Percentiles rank a stretch among this genome's conserved stretches.
Evolutionary conservation across 176 grass and related monocot species (phyloP).

Genomic region (Carex parvula): DNA sequence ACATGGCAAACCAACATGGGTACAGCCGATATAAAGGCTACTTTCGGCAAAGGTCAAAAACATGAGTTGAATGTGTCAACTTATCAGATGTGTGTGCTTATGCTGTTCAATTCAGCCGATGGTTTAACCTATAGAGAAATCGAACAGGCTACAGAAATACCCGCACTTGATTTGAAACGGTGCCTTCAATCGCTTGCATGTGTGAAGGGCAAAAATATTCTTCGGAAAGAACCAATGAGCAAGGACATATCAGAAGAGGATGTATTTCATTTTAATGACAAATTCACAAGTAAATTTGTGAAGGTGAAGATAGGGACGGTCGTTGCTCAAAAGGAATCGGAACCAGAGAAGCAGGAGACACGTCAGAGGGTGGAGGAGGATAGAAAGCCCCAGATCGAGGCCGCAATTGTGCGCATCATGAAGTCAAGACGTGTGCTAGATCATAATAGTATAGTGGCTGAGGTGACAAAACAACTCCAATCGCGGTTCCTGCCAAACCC

Average conservation of each 20-base stretch:
- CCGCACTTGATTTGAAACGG: constrained; percentile 81
- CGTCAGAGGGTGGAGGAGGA: constrained; percentile 95
- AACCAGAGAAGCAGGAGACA: constrained; percentile 95
- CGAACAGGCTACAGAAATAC: constrained; percentile 74
- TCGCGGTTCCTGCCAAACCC: constrained; percentile 88
- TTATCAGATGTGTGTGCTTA: constrained; percentile 96
- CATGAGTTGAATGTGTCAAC: constrained; percentile 98
- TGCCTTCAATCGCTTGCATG: constrained; percentile 96
- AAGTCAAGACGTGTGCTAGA: constrained; percentile 85
- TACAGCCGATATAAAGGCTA: constrained; percentile 91
- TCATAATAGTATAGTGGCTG: constrained; percentile 91
- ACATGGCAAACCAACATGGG: constrained; percentile 99
- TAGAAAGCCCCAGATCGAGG: constrained; percentile 95
- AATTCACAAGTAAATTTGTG: constrained; percentile 93
- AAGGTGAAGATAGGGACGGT: constrained; percentile 98
- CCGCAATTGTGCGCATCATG: constrained; percentile 95
- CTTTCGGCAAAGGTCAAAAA: constrained; percentile 83
- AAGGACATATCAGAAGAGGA: constrained; percentile 97
- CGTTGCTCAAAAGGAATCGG: constrained; percentile 90
- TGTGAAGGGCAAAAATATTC: constrained; percentile 96
- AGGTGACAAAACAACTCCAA: constrained; percentile 92
- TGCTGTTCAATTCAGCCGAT: constrained; percentile 75
- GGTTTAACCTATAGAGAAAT: constrained; percentile 72
- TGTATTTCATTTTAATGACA: constrained; percentile 86
- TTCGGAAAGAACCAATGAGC: constrained; percentile 96